A percentile compares a stretch with the other conserved stretches of the same genome.
These are phyloP conservation scores for Beauveria australis DNA, from an alignment of 2,329 filamentous ascomycete species.

Conservation along the genomic window DNA sequence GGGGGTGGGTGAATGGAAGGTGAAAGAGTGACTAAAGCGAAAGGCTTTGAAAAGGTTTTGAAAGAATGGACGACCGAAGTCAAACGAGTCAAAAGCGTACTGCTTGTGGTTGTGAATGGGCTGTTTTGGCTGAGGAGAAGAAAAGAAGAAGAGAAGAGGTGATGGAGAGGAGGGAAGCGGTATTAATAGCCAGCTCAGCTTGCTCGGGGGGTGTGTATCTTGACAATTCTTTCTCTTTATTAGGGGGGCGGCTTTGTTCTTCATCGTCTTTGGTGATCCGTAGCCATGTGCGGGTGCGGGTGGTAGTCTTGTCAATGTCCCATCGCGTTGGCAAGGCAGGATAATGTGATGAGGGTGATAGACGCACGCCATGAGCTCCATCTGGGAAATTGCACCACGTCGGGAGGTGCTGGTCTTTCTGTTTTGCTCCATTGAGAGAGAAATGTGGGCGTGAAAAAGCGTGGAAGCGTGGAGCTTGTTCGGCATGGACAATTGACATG, in stretches of 20 bases:
- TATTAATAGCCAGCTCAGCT: slow-evolving; percentile 33
- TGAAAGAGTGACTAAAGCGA: slow-evolving; percentile 22
- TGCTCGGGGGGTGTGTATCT: background rate
- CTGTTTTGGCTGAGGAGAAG: slow-evolving; percentile 37
- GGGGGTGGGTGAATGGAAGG: slow-evolving; percentile 23
- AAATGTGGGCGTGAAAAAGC: background rate
- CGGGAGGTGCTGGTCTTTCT: background rate
- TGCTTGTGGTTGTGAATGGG: slow-evolving; percentile 28
- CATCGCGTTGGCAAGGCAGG: background rate
- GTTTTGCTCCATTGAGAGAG: background rate
- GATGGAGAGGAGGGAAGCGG: slow-evolving; percentile 28
- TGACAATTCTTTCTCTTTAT: background rate
- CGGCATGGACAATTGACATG: background rate
- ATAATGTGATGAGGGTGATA: background rate
- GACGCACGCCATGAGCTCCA: slow-evolving; percentile 9
- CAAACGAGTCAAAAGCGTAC: slow-evolving; percentile 34
- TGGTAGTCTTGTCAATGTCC: background rate
- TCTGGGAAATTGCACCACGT: slow-evolving; percentile 18
- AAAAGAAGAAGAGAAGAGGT: slow-evolving; percentile 20
- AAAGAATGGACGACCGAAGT: slow-evolving; percentile 54
- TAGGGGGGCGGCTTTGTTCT: slow-evolving; percentile 1
- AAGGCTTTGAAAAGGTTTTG: slow-evolving; percentile 23
- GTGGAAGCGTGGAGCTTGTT: background rate
- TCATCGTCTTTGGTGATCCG: background rate
- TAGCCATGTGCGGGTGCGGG: background rate